phyloP scores from a whole-genome alignment of 2,329 filamentous ascomycete species.

The Sclerotinia borealis region DNA sequence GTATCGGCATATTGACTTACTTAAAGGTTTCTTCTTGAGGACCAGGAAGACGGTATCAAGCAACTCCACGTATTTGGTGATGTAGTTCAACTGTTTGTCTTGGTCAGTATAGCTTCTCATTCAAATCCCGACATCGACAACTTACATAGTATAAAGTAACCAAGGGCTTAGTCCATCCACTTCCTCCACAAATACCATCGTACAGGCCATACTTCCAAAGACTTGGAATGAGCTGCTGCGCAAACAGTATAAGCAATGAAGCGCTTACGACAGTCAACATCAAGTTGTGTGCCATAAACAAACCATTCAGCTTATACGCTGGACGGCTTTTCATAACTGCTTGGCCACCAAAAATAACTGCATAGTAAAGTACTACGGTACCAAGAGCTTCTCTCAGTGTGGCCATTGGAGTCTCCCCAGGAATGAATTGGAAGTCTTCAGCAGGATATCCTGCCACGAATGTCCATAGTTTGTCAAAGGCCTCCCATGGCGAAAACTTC shows the following conservation, averaged over 20 bases:
- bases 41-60: constrained; percentile 95
- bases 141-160: constrained; percentile 94
- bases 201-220: constrained; percentile 77
- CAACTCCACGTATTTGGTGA: constrained; percentile 95
- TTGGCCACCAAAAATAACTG: constrained; percentile 85
- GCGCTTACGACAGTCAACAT: constrained; percentile 81
- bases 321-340: constrained; percentile 84
- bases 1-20: constrained; percentile 38
- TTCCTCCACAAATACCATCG: constrained; percentile 77
- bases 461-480: constrained; percentile 84
- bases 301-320: constrained; percentile 76
- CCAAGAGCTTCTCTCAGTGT: constrained; percentile 76
- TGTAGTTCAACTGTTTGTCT: constrained; percentile 74
- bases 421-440: constrained; percentile 77
- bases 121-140: constrained; percentile 20
- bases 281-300: constrained; percentile 97
- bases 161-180: constrained; percentile 92
- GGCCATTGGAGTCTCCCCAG: constrained; percentile 80
- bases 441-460: constrained; percentile 72
- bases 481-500: constrained; percentile 58
- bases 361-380: constrained; percentile 82
- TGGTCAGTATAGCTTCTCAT: constrained; percentile 34
- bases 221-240: constrained; percentile 85
- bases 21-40: constrained; percentile 98
- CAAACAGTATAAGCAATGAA: constrained; percentile 72